These are phyloP conservation scores for Clonostachys rosea DNA, from an alignment of 2,329 filamentous ascomycete genomes.

Conservation along the genomic window DNA sequence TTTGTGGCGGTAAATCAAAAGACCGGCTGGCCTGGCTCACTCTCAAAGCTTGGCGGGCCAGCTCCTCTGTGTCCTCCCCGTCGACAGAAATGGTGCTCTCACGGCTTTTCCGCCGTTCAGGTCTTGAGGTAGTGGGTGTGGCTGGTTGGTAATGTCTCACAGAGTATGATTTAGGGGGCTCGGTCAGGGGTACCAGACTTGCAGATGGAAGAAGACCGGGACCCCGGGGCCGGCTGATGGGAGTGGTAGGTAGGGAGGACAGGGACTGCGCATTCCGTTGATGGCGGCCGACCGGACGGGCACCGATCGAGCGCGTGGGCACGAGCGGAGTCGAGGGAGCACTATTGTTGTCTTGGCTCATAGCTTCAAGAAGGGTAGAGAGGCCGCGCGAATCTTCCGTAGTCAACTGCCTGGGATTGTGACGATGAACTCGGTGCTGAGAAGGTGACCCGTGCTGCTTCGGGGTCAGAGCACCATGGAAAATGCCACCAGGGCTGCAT, in stretches of 20 bases:
- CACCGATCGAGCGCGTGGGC: conserved; percentile 36
- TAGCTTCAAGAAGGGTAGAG: conserved; percentile 74
- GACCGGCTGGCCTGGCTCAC: conserved; percentile 40
- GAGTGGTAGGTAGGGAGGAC: conserved; percentile 79
- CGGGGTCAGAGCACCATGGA: conserved; percentile 58
- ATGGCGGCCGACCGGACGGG: conserved; percentile 49
- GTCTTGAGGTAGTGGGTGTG: conserved; percentile 31
- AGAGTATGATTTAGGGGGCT: conserved; percentile 42
- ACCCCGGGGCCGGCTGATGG: conserved; percentile 47
- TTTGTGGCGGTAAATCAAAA: too few relatives aligned
- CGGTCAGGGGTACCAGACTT: conserved; percentile 57
- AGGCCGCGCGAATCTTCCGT: conserved; percentile 49
- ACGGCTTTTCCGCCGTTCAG: conserved; percentile 59
- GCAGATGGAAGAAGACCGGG: conserved; percentile 56
- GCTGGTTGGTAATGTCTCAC: conserved; percentile 34
- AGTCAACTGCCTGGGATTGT: conserved; percentile 46
- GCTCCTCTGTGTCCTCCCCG: conserved; percentile 50
- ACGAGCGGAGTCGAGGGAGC: conserved; percentile 66
- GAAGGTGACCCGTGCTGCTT: conserved; percentile 30
- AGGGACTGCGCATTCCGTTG: conserved; percentile 75
- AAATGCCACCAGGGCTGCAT: conserved; percentile 68
- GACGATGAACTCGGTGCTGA: conserved; percentile 4
- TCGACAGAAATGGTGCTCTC: conserved; percentile 81
- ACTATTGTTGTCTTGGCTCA: conserved; percentile 67
- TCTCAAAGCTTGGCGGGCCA: conserved; percentile 48